Evolutionary conservation across 2,329 filamentous ascomycete genomes (phyloP).

Genomic region (Waltergamsia citrina): DNA sequence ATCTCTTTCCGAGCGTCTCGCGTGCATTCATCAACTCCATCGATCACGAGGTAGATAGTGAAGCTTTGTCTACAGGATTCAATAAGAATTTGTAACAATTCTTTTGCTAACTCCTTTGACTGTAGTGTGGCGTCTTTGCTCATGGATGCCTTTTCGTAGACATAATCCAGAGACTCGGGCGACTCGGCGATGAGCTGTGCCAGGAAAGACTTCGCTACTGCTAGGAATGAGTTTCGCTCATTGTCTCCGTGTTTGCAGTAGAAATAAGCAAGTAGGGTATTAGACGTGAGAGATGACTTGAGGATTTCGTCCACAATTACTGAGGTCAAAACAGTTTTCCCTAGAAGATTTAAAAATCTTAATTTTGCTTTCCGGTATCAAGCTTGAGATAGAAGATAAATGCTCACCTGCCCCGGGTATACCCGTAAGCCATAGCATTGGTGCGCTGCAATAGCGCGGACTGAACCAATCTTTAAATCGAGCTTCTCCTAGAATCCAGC

Average conservation of each 20-base stretch:
- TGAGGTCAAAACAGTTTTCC: conserved; percentile 31
- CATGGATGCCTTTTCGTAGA: neutral
- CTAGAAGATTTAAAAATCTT: too few relatives aligned
- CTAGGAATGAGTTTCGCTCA: conserved; percentile 1
- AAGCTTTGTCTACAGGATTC: too few relatives aligned
- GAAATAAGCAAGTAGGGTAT: conserved; percentile 17
- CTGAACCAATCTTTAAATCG: neutral
- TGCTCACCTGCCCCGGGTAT: conserved; percentile 23
- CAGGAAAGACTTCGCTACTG: neutral
- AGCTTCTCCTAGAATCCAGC: neutral
- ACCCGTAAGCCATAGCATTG: conserved; percentile 20
- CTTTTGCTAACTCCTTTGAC: neutral
- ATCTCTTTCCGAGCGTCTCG: conserved; percentile 16
- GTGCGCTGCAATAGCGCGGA: neutral
- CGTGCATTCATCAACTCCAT: conserved; percentile 32
- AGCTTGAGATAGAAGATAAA: too few relatives aligned
- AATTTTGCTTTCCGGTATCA: too few relatives aligned
- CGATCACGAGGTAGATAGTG: conserved; percentile 29
- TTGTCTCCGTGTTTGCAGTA: conserved; percentile 26
- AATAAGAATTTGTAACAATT: neutral
- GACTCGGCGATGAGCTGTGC: neutral
- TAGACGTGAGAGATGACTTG: conserved; percentile 11
- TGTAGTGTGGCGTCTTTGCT: neutral
- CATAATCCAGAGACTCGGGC: neutral
- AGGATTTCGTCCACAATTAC: conserved; percentile 19